Evolutionary conservation across 768 basidiomycete species (phyloP).

Genomic region (Leccinum rimulosum): DNA sequence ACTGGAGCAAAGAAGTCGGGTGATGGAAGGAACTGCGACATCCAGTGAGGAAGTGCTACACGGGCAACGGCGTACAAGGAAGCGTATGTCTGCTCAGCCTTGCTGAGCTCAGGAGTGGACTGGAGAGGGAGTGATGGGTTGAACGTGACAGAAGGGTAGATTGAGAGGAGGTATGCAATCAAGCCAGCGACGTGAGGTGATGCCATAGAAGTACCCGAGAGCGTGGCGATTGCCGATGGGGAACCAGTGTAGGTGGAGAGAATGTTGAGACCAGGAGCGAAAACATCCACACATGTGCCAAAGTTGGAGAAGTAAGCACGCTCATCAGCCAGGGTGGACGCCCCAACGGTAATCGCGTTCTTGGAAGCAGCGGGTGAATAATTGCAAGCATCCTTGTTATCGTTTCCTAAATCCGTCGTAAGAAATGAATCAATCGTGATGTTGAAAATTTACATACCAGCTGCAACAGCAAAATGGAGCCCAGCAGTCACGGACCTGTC

Average conservation of each 20-base stretch:
- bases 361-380: conserved; percentile 91
- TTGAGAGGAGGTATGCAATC: conserved; percentile 87
- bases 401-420: conserved; percentile 53
- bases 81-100: conserved; percentile 36
- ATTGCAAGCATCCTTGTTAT: conserved; percentile 85
- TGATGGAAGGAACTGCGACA: conserved; percentile 54
- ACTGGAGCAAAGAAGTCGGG: conserved; percentile 45
- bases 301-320: conserved; percentile 93
- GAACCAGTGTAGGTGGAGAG: conserved; percentile 81
- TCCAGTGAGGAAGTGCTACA: conserved; percentile 56
- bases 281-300: conserved; percentile 89
- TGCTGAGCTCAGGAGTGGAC: conserved; percentile 35
- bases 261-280: conserved; percentile 91
- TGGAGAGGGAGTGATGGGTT: conserved; percentile 45
- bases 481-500: conserved; percentile 80
- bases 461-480: conserved; percentile 96
- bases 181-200: conserved; percentile 90
- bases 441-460: conserved; percentile 52
- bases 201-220: conserved; percentile 94
- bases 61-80: conserved; percentile 55
- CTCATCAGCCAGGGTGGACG: conserved; percentile 76
- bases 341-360: conserved; percentile 93
- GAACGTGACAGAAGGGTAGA: conserved; percentile 71
- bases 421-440: neutral
- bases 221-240: conserved; percentile 57